Base-by-base conservation (phyloP, 495 filamentous ascomycete species). In the Filosporella fistucella region DNA sequence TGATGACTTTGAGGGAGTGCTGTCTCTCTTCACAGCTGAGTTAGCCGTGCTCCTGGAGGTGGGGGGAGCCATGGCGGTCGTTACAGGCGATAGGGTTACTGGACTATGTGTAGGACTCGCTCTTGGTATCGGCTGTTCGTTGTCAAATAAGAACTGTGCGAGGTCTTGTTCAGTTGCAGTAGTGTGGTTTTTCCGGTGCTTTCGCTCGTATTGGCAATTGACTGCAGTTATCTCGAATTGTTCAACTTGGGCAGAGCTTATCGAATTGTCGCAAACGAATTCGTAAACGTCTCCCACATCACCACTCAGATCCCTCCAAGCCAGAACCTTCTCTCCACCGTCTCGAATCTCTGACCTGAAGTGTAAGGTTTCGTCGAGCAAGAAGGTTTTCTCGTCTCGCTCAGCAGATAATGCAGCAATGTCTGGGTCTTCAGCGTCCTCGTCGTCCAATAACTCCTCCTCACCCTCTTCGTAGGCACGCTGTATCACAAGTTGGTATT, bases 391-490 rank as follows among this genome's bases (percentile, higher is more conserved):
- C 70, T 98, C 93, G 81, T 98, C 93, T 55, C 86, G 86, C 51
- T 96, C 90, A 13, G 77, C 64, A 28, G 69, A 65, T 20, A 85
- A 71, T 6, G 71, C 73, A 55, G 89, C 84, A 24, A 72, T 75
- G 24, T 78, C 84, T 44, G 77, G 82, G 62, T 95, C 84, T 41
- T 91, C 88, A 10, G 70, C 84, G 57, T 89, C 86, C 45, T 91
- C 86, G 52, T 94, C 91, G 4, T 81, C 82, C 25, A 91, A 74
- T 13, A 89, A 71, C 57, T 96, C 91, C 51, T 88, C 91, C 56
- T 97, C 93, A 37, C 94, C 93, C 67, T 98, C 93, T 65, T 98
- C 93, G 72, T 90, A 97, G 46, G 90, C 94, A 46, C 93, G 76
- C 62, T 96, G 94, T 17, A 98, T 78, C 41, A 97, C 91, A 28